Evolutionary conservation across 306 rosid species (phyloP).

Genomic region (Quercus ilex): DNA sequence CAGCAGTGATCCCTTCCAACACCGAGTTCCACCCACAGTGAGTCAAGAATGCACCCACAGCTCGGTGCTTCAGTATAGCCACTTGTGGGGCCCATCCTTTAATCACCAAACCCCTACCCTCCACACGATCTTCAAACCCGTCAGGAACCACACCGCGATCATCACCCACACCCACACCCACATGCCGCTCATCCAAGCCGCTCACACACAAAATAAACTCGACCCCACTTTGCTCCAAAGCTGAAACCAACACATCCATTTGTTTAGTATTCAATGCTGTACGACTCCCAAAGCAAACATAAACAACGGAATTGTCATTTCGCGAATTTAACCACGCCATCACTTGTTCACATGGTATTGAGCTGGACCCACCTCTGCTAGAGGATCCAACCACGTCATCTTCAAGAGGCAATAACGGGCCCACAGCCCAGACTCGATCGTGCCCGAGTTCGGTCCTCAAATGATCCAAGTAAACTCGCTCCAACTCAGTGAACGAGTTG

Average conservation of each 20-base stretch:
- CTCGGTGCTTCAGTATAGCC: slow-evolving; percentile 32
- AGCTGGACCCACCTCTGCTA: neutral
- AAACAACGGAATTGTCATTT: neutral
- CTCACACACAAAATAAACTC: neutral
- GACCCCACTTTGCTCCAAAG: neutral
- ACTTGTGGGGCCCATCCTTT: slow-evolving; percentile 55
- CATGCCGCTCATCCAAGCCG: neutral
- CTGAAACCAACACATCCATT: neutral
- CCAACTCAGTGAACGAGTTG: slow-evolving; percentile 37
- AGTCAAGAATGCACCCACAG: slow-evolving; percentile 44
- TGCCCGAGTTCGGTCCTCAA: slow-evolving; percentile 27
- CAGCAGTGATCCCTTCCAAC: slow-evolving; percentile 31
- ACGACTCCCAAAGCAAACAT: neutral
- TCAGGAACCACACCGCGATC: neutral
- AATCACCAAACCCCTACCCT: slow-evolving; percentile 27
- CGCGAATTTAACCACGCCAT: neutral
- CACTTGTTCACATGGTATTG: neutral
- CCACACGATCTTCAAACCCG: slow-evolving; percentile 28
- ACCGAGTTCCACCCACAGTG: slow-evolving; percentile 65
- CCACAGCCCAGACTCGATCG: slow-evolving; percentile 42
- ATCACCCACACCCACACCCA: neutral
- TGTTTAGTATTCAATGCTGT: neutral
- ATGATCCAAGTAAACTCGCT: slow-evolving; percentile 26
- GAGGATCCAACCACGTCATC: neutral
- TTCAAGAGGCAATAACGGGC: slow-evolving; percentile 26